Base-by-base conservation (phyloP, 2,329 filamentous ascomycete genomes). In the Tolypocladium sp. region DNA sequence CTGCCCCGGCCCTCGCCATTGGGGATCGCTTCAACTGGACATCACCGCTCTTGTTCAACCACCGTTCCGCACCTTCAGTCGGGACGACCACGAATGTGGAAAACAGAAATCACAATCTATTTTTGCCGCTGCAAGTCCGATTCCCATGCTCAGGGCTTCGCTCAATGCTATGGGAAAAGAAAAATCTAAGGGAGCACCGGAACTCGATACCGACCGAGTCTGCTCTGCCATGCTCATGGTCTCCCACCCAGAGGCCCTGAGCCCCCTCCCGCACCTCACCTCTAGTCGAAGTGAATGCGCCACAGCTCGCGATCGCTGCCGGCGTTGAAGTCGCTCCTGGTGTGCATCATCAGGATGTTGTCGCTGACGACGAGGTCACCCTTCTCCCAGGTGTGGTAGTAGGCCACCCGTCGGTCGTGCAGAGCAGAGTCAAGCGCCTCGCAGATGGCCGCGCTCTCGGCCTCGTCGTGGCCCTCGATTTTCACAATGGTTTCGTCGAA, bases 291-390 rank as follows among this genome's bases (percentile, higher is more conserved):
- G 62, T 81, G 77, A 57, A 82, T 79, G 17, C 78, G 66, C 79
- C 79, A 82, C 42, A 81, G 65, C 63, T 81, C 79, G 25, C 78
- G 66, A 55, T 78, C 72, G 30, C 72, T 70, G 0, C 76, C 76
- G 0, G 76, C 70, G 2, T 66, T 70, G 53, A 79, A 81, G 46
- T 76, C 74, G 55, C 74, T 81, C 55, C 77, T 68, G 0, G 78
- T 82, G 57, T 82, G 79, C 76, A 82, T 74, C 62, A 74, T 75
- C 58, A 77, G 59, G 4, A 76, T 65, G 55, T 83, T 84, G 62
- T 84, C 82, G 60, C 71, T 82, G 6, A 84, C 67, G 1, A 84
- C 61, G 42, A 84, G 53, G 63, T 84, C 82, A 0, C 82, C 81
- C 68, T 79, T 76, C 57, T 83, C 75, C 81, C 82, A 84, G 6